These are phyloP conservation scores for Lipomyces orientalis DNA, from an alignment of 805 yeast species.

Conservation along the genomic window DNA sequence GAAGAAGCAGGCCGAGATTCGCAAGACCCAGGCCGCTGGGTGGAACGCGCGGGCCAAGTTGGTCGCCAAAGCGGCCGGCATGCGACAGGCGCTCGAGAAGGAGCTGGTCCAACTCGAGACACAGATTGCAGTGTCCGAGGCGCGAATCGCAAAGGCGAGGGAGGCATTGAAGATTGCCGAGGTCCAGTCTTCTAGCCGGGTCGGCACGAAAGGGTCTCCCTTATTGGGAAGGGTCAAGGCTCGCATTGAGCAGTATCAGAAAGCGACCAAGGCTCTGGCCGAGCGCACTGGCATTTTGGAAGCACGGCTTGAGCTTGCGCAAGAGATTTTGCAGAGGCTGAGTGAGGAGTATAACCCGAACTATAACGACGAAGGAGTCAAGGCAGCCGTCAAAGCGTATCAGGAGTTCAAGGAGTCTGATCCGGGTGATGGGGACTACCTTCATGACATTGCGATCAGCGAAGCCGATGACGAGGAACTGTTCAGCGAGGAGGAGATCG, in stretches of 20 bases:
- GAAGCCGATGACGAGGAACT: slow-evolving; percentile 25
- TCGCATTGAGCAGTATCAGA: slow-evolving; percentile 31
- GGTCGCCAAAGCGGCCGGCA: slow-evolving; percentile 42
- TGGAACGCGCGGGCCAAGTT: slow-evolving; percentile 45
- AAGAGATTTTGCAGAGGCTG: slow-evolving; percentile 55
- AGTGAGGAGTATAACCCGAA: slow-evolving; percentile 73
- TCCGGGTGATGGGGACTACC: slow-evolving; percentile 9
- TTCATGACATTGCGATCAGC: neutral
- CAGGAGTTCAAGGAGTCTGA: slow-evolving; percentile 36
- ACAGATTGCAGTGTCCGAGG: slow-evolving; percentile 37
- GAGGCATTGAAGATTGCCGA: slow-evolving; percentile 44
- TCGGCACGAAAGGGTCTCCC: slow-evolving; percentile 22
- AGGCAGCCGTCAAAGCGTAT: slow-evolving; percentile 62
- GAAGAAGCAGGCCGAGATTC: slow-evolving; percentile 37
- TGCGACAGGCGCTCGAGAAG: slow-evolving; percentile 37
- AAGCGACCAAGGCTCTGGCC: slow-evolving; percentile 16
- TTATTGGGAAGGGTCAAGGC: slow-evolving; percentile 22
- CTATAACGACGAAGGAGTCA: slow-evolving; percentile 86
- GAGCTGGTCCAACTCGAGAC: slow-evolving; percentile 37
- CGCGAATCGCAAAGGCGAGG: slow-evolving; percentile 39
- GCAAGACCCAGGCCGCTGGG: slow-evolving; percentile 46
- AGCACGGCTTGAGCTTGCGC: slow-evolving; percentile 35
- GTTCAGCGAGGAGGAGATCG: slow-evolving; percentile 18
- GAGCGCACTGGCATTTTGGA: slow-evolving; percentile 19
- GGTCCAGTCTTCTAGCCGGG: slow-evolving; percentile 16